A percentile compares a stretch with the other conserved stretches of the same genome.
phyloP scores from a whole-genome alignment of 2,329 filamentous ascomycete species.

The Sclerotinia nivalis region DNA sequence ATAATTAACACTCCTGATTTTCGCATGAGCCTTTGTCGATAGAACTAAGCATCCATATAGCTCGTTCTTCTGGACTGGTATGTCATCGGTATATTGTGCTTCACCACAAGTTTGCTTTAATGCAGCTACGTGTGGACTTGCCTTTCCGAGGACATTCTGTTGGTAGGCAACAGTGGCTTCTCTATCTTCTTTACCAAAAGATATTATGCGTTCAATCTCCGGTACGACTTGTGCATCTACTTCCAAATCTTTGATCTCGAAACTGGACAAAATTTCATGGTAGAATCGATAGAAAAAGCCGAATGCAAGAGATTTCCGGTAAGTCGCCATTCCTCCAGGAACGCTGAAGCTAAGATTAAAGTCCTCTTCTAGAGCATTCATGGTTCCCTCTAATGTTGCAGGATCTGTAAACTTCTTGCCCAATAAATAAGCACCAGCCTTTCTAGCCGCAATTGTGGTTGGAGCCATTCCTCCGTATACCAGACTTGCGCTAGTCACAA shows the following conservation, averaged over 20 bases:
- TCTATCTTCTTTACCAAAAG: conserved; percentile 75
- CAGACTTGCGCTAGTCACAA: conserved; percentile 73
- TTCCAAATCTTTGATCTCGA: conserved; percentile 52
- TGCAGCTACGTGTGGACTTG: conserved; percentile 84
- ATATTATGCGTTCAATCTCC: conserved; percentile 85
- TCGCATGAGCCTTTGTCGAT: conserved; percentile 86
- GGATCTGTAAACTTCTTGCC: conserved; percentile 81
- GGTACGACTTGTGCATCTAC: conserved; percentile 73
- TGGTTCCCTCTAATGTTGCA: conserved; percentile 81
- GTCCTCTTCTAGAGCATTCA: conserved; percentile 85
- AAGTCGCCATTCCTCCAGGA: conserved; percentile 96
- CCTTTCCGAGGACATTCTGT: conserved; percentile 79
- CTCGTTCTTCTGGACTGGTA: conserved; percentile 83
- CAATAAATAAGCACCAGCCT: conserved; percentile 69
- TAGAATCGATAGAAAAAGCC: conserved; percentile 98
- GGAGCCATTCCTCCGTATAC: conserved; percentile 96
- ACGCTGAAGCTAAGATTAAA: conserved; percentile 89
- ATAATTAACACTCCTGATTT: conserved; percentile 75
- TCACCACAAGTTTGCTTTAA: conserved; percentile 92
- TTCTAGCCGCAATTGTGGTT: conserved; percentile 82
- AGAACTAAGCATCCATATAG: conserved; percentile 85
- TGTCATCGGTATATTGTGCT: conserved; percentile 95
- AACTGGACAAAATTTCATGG: conserved; percentile 73
- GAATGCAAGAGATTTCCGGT: conserved; percentile 84
- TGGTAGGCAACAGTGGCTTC: conserved; percentile 74